phyloP scores from a whole-genome alignment of 202 grass and related monocot species.

The Setaria italica region DNA sequence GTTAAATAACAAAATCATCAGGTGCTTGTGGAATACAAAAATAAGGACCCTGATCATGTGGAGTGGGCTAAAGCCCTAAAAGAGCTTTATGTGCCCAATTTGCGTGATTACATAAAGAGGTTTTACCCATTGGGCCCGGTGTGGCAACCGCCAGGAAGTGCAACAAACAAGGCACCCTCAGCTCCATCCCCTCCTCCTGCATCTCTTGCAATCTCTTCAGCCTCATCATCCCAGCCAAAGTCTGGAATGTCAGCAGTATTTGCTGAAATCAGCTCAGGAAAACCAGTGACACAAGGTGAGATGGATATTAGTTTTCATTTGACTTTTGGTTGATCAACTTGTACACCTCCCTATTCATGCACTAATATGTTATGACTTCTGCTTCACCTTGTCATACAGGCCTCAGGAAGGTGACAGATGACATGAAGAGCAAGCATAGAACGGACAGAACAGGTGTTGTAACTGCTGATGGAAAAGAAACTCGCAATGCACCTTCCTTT shows the following conservation, averaged over 20 bases:
- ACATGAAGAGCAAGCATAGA: conserved; percentile 76
- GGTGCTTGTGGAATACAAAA: conserved; percentile 79
- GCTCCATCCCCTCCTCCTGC: conserved; percentile 29
- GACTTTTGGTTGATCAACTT: neutral
- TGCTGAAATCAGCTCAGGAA: conserved; percentile 60
- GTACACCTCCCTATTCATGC: neutral
- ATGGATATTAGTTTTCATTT: neutral
- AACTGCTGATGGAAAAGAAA: conserved; percentile 40
- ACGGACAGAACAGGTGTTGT: conserved; percentile 53
- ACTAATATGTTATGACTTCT: neutral
- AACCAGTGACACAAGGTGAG: conserved; percentile 57
- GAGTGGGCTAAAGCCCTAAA: conserved; percentile 71
- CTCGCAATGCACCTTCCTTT: conserved; percentile 31
- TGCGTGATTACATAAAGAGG: conserved; percentile 59
- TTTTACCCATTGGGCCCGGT: conserved; percentile 62
- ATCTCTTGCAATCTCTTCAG: conserved; percentile 12
- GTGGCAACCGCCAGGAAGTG: conserved; percentile 53
- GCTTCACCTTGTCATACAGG: conserved; percentile 40
- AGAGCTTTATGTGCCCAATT: conserved; percentile 60
- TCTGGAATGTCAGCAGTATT: conserved; percentile 67
- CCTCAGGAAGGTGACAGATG: conserved; percentile 64
- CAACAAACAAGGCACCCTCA: conserved; percentile 38
- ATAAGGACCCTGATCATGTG: conserved; percentile 60
- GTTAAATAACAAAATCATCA: conserved; percentile 15
- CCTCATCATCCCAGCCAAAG: conserved; percentile 51